These are phyloP conservation scores for Leavenworthia alabamica DNA, from an alignment of 345 rosid species.

Conservation along the genomic window DNA sequence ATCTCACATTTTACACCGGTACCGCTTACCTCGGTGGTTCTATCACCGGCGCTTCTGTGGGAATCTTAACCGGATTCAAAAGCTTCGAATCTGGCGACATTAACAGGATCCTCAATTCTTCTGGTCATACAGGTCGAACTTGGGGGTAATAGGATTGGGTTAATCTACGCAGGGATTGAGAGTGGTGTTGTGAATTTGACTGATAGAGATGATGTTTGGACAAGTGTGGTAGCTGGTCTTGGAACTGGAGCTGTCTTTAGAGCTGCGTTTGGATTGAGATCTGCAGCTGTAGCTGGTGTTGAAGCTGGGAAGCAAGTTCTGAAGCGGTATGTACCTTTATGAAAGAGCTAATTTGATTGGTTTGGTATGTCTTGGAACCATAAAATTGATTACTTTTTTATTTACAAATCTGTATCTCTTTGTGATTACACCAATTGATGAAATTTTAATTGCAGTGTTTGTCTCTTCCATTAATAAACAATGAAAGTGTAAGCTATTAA, in stretches of 20 bases:
- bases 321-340: conserved; percentile 81
- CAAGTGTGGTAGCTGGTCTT: conserved; percentile 83
- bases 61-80: conserved; percentile 45
- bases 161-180: conserved; percentile 73
- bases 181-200: conserved; percentile 58
- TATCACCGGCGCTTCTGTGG: conserved; percentile 50
- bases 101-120: conserved; percentile 67
- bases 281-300: conserved; percentile 93
- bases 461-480: no score
- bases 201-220: conserved; percentile 86
- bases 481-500: no score
- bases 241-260: conserved; percentile 80
- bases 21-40: conserved; percentile 68
- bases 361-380: conserved; percentile 21
- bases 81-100: conserved; percentile 73
- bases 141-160: conserved; percentile 82
- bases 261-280: conserved; percentile 86
- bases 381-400: conserved; percentile 10
- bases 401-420: neutral
- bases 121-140: conserved; percentile 66
- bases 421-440: conserved; percentile 3
- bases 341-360: conserved; percentile 14
- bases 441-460: neutral
- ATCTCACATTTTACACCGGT: conserved; percentile 91
- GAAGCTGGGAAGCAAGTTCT: conserved; percentile 69